phyloP scores from a whole-genome alignment of 352 stramenopile genomes.

The Phytophthora sp. region DNA sequence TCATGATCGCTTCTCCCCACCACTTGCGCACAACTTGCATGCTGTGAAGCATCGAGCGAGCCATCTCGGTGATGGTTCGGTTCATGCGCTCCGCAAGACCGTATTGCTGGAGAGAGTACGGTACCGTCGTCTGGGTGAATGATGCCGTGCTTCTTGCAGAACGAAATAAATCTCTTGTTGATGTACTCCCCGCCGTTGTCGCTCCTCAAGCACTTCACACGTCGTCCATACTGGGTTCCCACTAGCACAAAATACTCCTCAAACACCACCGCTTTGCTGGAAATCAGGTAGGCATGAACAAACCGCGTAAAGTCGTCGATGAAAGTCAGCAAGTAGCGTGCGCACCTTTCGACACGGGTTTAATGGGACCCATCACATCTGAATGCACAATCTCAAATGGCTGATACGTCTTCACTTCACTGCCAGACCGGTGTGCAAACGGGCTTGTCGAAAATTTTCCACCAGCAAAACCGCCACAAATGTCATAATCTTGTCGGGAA shows the following conservation, averaged over 20 bases:
- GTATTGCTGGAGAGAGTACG: slow-evolving; percentile 17
- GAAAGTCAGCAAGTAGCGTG: slow-evolving; percentile 15
- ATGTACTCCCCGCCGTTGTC: too few species aligned
- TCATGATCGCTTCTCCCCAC: too few species aligned
- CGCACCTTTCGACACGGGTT: slow-evolving; percentile 10
- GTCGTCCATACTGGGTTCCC: too few species aligned
- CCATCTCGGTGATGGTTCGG: slow-evolving; percentile 9
- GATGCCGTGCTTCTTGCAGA: slow-evolving; percentile 6
- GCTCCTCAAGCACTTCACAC: too few species aligned
- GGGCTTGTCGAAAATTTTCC: slow-evolving; percentile 13
- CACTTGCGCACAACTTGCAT: slow-evolving; percentile 8
- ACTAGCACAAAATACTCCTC: too few species aligned
- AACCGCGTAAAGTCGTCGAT: too few species aligned
- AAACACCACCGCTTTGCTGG: too few species aligned
- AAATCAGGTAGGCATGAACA: too few species aligned
- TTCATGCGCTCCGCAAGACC: slow-evolving; percentile 25
- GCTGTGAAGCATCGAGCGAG: slow-evolving; percentile 9
- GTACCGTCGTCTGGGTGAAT: slow-evolving; percentile 2
- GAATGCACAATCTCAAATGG: slow-evolving; percentile 14
- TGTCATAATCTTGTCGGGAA: not conserved
- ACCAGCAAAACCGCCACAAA: slow-evolving; percentile 15
- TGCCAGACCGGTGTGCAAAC: too few species aligned
- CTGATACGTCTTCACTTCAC: not conserved
- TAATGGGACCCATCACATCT: slow-evolving; percentile 24
- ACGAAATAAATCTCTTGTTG: too few species aligned